phyloP scores from a whole-genome alignment of 2,329 filamentous ascomycete species.

The Pyrenophora teres region DNA sequence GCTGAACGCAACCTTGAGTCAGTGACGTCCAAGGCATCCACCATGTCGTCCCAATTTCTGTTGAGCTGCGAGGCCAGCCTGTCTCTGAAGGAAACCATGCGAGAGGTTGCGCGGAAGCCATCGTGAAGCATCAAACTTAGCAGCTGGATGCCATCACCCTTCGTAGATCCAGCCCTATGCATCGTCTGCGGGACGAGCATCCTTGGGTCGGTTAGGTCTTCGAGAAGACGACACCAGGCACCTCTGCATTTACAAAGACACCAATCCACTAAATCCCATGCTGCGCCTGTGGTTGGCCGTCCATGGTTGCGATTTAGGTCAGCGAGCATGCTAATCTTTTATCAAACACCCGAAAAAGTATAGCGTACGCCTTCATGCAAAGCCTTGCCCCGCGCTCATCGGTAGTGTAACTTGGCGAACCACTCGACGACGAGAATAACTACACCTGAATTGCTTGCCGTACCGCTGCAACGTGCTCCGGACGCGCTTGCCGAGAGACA shows the following conservation, averaged over 20 bases:
- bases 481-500: constrained; percentile 32
- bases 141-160: not conserved
- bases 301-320: constrained; percentile 14
- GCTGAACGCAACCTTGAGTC: constrained; percentile 10
- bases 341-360: constrained; percentile 38
- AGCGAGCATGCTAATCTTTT: constrained; percentile 29
- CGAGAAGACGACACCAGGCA: constrained; percentile 10
- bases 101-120: not conserved
- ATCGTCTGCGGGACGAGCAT: constrained; percentile 15
- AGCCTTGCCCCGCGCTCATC: constrained; percentile 24
- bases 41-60: not conserved
- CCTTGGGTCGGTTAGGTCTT: constrained; percentile 12
- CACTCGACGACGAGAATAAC: constrained; percentile 44
- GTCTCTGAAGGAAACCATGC: not conserved
- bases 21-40: not conserved
- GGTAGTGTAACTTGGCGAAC: constrained; percentile 32
- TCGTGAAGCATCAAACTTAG: not conserved
- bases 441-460: constrained; percentile 31
- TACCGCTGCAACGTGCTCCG: constrained; percentile 30
- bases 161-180: constrained; percentile 19
- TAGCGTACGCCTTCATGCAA: constrained; percentile 33
- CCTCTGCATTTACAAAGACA: constrained; percentile 18
- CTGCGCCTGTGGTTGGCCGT: constrained; percentile 18
- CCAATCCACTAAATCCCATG: constrained; percentile 27
- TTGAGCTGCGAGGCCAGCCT: not conserved